phyloP scores from a whole-genome alignment of 2,329 filamentous ascomycete species.

The Calonectria ilicicola region DNA sequence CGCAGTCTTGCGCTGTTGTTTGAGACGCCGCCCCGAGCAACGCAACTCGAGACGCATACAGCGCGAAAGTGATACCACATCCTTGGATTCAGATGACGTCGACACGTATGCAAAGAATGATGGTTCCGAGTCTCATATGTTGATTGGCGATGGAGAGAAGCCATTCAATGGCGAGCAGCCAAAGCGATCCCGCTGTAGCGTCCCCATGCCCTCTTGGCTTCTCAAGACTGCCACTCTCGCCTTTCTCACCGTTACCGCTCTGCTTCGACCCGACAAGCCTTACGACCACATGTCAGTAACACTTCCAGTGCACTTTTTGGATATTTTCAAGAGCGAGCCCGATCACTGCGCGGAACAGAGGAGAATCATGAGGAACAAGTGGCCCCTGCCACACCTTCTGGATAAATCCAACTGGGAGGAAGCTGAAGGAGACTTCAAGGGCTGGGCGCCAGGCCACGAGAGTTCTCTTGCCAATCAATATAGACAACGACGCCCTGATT shows the following conservation, averaged over 20 bases:
- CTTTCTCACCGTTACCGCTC: constrained; percentile 36
- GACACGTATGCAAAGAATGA: constrained; percentile 23
- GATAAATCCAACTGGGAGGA: constrained; percentile 40
- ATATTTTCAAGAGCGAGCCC: constrained; percentile 41
- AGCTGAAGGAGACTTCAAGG: constrained; percentile 45
- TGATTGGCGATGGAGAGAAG: constrained; percentile 28
- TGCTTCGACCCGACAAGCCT: constrained; percentile 45
- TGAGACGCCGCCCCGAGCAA: constrained; percentile 2
- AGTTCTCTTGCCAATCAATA: constrained; percentile 42
- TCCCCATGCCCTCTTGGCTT: constrained; percentile 29
- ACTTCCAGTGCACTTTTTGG: constrained; percentile 46
- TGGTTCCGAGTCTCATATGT: constrained; percentile 13
- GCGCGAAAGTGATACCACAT: background rate
- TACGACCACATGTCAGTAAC: constrained; percentile 48
- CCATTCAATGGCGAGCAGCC: background rate
- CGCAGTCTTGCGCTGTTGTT: background rate
- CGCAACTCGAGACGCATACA: background rate
- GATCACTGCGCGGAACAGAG: constrained; percentile 42
- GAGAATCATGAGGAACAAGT: constrained; percentile 38
- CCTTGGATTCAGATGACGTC: constrained; percentile 1
- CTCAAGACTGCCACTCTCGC: constrained; percentile 29
- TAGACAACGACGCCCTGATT: constrained; percentile 40
- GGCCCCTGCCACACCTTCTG: constrained; percentile 47
- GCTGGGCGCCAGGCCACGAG: constrained; percentile 45
- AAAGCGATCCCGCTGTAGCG: constrained; percentile 18